Conservation (phyloP, 2,329 filamentous ascomycete species). For the Zelopaecilomyces penicillatus region DNA sequence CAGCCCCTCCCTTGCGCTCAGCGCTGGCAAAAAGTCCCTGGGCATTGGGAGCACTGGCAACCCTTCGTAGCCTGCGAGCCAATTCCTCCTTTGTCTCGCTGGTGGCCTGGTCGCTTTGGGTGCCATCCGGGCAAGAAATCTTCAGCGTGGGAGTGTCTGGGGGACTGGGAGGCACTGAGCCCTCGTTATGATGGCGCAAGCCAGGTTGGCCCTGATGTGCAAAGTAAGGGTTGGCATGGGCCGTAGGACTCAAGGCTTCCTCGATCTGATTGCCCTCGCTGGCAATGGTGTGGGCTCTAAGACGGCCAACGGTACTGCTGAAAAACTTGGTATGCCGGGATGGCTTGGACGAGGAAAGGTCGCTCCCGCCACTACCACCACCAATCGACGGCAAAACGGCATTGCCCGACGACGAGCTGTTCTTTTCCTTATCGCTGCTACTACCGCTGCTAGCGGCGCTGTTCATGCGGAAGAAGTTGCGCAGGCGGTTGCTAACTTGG, state of each 20-base stretch:
- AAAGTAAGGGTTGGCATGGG: constrained; percentile 94
- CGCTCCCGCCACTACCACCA: constrained; percentile 4
- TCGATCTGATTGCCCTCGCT: constrained; percentile 90
- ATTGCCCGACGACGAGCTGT: constrained; percentile 50
- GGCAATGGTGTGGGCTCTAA: constrained; percentile 81
- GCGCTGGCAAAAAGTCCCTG: constrained; percentile 72
- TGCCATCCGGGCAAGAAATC: constrained; percentile 58
- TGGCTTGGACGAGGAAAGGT: constrained; percentile 38
- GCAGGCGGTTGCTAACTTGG: constrained; percentile 60
- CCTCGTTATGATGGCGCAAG: constrained; percentile 88
- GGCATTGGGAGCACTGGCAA: constrained; percentile 93
- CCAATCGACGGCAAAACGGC: constrained; percentile 1
- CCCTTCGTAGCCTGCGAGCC: constrained; percentile 82
- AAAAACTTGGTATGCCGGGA: constrained; percentile 86
- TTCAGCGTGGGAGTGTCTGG: constrained; percentile 80
- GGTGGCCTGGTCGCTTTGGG: constrained; percentile 58
- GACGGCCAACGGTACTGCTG: constrained; percentile 73
- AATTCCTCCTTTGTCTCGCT: constrained; percentile 86
- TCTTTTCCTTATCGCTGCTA: constrained; percentile 38
- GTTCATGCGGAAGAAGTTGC: constrained; percentile 65
- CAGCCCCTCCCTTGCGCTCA: constrained; percentile 27
- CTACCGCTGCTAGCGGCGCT: constrained; percentile 31
- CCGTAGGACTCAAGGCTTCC: constrained; percentile 82
- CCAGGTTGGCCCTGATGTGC: constrained; percentile 90
- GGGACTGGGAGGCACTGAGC: constrained; percentile 84